Evolutionary conservation across 164 flowering plant genomes (phyloP).

Genomic region (Vitis riparia): DNA sequence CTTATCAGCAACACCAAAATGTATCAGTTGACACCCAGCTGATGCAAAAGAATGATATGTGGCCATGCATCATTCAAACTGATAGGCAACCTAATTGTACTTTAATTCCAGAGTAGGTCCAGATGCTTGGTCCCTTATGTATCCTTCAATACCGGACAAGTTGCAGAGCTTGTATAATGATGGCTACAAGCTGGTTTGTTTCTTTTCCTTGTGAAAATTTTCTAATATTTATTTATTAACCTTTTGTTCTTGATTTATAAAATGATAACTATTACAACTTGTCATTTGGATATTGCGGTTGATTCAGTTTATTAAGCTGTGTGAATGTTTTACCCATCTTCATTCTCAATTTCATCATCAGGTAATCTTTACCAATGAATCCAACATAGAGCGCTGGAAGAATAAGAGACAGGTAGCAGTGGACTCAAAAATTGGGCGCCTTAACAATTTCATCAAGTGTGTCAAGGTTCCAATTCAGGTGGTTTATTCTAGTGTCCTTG

Average conservation of each 20-base stretch:
- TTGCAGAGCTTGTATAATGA: slow-evolving; percentile 69
- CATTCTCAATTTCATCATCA: slow-evolving; percentile 13
- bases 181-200: slow-evolving; percentile 89
- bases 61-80: no score
- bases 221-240: background rate
- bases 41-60: no score
- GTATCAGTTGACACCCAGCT: no score
- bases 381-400: slow-evolving; percentile 94
- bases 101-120: slow-evolving; percentile 66
- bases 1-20: no score
- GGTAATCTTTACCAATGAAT: slow-evolving; percentile 95
- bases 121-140: slow-evolving; percentile 95
- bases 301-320: no score
- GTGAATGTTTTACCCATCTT: no score
- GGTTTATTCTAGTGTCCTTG: background rate
- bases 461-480: slow-evolving; percentile 89
- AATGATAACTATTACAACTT: no score
- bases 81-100: background rate
- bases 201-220: slow-evolving; percentile 2
- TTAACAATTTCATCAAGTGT: slow-evolving; percentile 61
- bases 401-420: slow-evolving; percentile 85
- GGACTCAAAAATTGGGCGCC: slow-evolving; percentile 84
- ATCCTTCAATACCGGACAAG: slow-evolving; percentile 81
- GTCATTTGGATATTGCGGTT: no score
- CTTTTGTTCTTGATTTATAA: background rate